Base-by-base conservation (phyloP, 148 eudicot genomes). In the Pharnaceum exiguum region DNA sequence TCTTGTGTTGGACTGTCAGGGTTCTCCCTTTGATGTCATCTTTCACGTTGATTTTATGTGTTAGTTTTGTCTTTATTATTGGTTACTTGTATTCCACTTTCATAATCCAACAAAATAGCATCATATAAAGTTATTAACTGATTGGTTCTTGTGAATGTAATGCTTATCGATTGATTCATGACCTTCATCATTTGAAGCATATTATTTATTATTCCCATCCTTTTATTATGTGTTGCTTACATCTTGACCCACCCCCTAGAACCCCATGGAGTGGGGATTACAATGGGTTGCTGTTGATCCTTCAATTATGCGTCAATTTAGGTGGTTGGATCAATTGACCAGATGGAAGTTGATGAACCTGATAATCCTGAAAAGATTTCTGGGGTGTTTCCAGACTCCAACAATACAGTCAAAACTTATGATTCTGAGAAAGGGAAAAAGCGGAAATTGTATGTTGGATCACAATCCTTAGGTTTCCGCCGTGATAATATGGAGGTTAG, bases 401-500 rank as follows among this genome's bases (percentile, higher is more conserved):
- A 76, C 60, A 80, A 29, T 40, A 51, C 71, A 13, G 73, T 60
- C 29, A 79, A 68, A 47, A 40, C 84, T 54, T 63, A 50, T 55
- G 84, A 79, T 28, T 40, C 80, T 16, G 82, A 79, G 46, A 83
- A 91, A 66, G 77, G 82, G 47, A 93, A 79, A 69, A 74, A 82
- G 69, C 86, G 79, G 58, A 93, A 86, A 65, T 66, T 93, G 15
- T 88, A 85, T 71, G 99, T 93, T 12, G 99, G 99, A 65, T 79
- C 95, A 32, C 96, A 86, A 68, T 82, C 82, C 57, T 64, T 93
- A 66, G 96, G 96, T 59, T 88, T 62, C 63, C 86, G 96, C 52
- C 90, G 99, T 49, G 95, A 93, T 77, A 76, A 93, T 74, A 93
- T 93, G 99, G 96, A 88, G 87, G 99, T 85, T 17, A 72, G 73